Evolutionary conservation across 148 eudicot genomes (phyloP), one percentile per base, ranked within the genome.

Genomic region (Agrostemma githago): DNA sequence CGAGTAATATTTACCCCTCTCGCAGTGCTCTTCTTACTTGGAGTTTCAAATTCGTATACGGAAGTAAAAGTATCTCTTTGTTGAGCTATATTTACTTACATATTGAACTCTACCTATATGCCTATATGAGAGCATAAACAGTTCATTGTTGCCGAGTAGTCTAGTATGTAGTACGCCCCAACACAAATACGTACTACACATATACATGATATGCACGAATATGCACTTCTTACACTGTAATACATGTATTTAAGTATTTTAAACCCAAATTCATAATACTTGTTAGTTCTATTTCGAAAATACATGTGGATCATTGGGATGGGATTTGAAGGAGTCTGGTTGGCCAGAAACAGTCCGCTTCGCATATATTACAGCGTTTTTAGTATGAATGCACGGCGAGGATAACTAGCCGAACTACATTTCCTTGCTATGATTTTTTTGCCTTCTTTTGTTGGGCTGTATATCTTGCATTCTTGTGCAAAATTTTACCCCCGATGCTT

Each of bases 391-490:
- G 34, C 63, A 20, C 62, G 6, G 44, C 44, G 3, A 42, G 3
- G 44, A 42, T 42, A 3, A 42, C 6, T 42, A 6, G 59, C 4
- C 59, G 16, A 16, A 54, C 59, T 0, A 54, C 61, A 57, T 5
- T n/a, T n/a, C n/a, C 19, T 57, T 57, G 20, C 46, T 41, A 58
- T 46, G 76, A 37, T 26, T 9, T 44, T 48, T 68, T n/a, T n/a
- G n/a, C n/a, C 41, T 67, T 73, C 54, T 66, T 79, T 46, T 68
- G 68, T 59, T 66, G 48, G 66, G 62, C 4, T 5, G 39, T 67
- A 42, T 38, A 26, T 12, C 48, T 48, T 48, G 54, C 54, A 48
- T 48, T 48, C 34, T 12, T 73, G 37, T 48, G n/a, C 60, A 73
- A 8, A 69, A 1, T 44, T 66, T 8, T 6, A 7, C 5, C 21